Conservation (phyloP, 139 green algal species). For the Nannochloris sp. region DNA sequence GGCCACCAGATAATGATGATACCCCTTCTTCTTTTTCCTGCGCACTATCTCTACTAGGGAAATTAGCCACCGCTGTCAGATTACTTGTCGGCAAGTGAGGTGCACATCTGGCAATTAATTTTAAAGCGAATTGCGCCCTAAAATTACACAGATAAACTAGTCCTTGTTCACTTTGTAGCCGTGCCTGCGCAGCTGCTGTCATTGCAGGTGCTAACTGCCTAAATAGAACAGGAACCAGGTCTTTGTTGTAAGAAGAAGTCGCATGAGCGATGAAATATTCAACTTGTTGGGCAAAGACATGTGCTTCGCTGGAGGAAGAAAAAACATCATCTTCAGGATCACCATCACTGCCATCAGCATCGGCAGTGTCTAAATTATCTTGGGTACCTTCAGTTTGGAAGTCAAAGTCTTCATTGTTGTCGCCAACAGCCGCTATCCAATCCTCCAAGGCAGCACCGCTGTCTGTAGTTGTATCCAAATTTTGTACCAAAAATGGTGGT, state of each 20-base stretch:
- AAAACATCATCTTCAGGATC: neutral
- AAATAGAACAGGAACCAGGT: slow-evolving; percentile 8
- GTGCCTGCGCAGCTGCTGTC: neutral
- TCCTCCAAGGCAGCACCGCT: slow-evolving; percentile 17
- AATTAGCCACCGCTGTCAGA: too few species aligned
- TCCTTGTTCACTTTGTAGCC: neutral
- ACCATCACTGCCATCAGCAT: neutral
- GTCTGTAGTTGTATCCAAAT: neutral
- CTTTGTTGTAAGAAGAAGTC: neutral
- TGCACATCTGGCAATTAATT: too few species aligned
- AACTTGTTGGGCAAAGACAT: slow-evolving; percentile 9
- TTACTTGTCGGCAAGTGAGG: too few species aligned
- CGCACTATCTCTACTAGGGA: too few species aligned
- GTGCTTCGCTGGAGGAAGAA: neutral
- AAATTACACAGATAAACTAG: neutral
- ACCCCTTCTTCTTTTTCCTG: too few species aligned
- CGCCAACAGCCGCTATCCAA: slow-evolving; percentile 10
- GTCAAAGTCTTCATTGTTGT: slow-evolving; percentile 9
- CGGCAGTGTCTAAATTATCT: neutral
- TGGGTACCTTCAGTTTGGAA: neutral
- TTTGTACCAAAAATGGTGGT: neutral
- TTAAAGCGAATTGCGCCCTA: too few species aligned
- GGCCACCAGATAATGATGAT: too few species aligned
- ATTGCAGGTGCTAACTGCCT: neutral
- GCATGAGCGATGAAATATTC: slow-evolving; percentile 9